phyloP scores from a whole-genome alignment of 495 filamentous ascomycete species.

The Niebla homalea region DNA sequence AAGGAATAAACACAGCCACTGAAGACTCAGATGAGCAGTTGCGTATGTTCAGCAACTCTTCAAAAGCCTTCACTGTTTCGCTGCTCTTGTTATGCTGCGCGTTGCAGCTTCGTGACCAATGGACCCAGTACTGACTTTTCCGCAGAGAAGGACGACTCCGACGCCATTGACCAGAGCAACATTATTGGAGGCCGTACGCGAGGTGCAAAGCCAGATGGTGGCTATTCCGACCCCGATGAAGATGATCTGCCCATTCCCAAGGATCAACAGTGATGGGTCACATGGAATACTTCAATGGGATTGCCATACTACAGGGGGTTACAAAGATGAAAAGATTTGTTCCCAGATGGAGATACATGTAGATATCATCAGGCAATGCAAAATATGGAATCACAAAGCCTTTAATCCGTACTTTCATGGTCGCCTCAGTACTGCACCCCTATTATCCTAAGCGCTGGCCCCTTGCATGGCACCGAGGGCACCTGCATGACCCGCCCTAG shows the following conservation, averaged over 20 bases:
- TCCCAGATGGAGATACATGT: no score
- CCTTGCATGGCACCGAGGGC: no score
- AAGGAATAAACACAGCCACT: constrained; percentile 27
- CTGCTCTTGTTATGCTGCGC: neutral
- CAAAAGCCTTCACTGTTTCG: neutral
- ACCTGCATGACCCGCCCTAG: no score
- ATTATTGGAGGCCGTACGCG: constrained; percentile 35
- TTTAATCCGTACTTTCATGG: no score
- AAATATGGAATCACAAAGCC: no score
- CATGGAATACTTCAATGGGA: no score
- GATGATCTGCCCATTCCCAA: constrained; percentile 22
- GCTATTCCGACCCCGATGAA: constrained; percentile 42
- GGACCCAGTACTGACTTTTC: neutral
- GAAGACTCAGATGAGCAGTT: constrained; percentile 39
- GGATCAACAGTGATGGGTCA: constrained; percentile 1
- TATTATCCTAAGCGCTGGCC: no score
- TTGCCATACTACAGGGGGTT: no score
- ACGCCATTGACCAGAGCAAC: constrained; percentile 39
- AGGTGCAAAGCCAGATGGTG: constrained; percentile 32
- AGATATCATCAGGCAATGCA: no score
- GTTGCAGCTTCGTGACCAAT: neutral
- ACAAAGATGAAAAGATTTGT: no score
- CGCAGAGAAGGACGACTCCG: constrained; percentile 36
- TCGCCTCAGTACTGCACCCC: no score
- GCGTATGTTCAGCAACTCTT: constrained; percentile 24